Evolutionary conservation across 108 stramenopile species (phyloP), one percentile per base, ranked within the genome.

Genomic region (Stephanodiscus minutulus): DNA sequence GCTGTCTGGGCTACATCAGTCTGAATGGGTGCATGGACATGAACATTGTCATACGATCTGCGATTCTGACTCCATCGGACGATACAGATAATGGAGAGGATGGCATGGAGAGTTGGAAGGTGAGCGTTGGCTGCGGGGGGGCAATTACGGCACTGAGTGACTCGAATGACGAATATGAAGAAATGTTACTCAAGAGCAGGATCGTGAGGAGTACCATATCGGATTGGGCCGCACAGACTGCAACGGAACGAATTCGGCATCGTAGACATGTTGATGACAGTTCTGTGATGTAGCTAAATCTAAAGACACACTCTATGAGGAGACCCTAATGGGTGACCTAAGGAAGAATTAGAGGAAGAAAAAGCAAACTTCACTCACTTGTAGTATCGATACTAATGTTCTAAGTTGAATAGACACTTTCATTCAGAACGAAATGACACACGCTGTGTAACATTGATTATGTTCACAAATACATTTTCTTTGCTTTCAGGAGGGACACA

Each of bases 31-130:
- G 79, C 54, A 90, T 91, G 90, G 85, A 92, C 60, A 93, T 99
- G 87, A 98, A 97, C 72, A 97, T 98, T 33, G 80, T 98, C 12
- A 98, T 99, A 49, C 91, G 98, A 7, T 93, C 97, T 15, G 97
- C 96, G 12, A 89, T 97, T 33, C 46, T 97, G 37, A 87, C 92
- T 44, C 84, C 88, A 22, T 53, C 37, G 27, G 50, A 57, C 71
- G 48, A 31, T 18, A 1, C 66, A 2, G 44, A 62, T 6, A 37
- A 44, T 15, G 46, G 35, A 15, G 53, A 70, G 21, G 56, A 72
- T 9, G 47, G 35, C 13, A 71, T 68, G 29, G 47, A 76, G 56
- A 65, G 61, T 46, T 82, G 83, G 82, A 85, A 84, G 28, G 82
- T 94, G 0, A 85, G 83, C 20, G 83, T 99, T 48, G 97, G 97